Evolutionary conservation across 305 asterid species (phyloP), one percentile per base, ranked within the genome.

Genomic region (Petunia hybrid): DNA sequence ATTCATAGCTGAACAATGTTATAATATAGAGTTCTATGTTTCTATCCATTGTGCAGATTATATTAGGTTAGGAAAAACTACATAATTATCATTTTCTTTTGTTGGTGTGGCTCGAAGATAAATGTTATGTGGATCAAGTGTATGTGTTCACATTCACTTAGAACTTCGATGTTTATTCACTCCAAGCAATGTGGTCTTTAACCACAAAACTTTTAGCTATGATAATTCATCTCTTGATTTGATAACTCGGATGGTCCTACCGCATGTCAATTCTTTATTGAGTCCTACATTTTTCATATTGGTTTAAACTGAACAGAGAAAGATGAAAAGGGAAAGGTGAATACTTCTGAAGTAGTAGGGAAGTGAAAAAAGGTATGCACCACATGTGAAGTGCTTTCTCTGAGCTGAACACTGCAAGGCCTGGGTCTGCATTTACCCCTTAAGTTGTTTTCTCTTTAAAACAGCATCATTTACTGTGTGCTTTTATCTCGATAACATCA

Each of bases 391-490:
- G 13, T 73, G 78, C 46, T 53, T 51, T 73, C 4, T 2, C 51
- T 48, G 78, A n/a, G 55, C 46, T 42, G 14, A 73, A 35, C 63
- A 73, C 36, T 45, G 43, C 63, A 73, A 73, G 63, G 12, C 77
- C 1, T 13, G 6, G 51, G 45, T 51, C 43, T 35, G 35, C 35
- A 35, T 43, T 51, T 71, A 31, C 13, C 78, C 60, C 45, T 73
- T 53, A 73, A 51, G 35, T 35, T 70, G 60, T 42, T 70, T 45
- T 70, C 59, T 70, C 60, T 70, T 73, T 73, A 45, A 62, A 36
- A 35, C 35, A 73, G 4, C 36, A 51, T 35, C 35, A 35, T 48
- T 51, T 13, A 51, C 2, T 39, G 9, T 13, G 35, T 12, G 35
- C 61, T 73, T 22, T 6, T 36, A 51, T 73, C 63, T 73, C 35